Percentiles rank a stretch among this genome's conserved stretches.
These are phyloP conservation scores for Fusarium sp. DNA, from an alignment of 2,329 filamentous ascomycete genomes.

Conservation along the genomic window DNA sequence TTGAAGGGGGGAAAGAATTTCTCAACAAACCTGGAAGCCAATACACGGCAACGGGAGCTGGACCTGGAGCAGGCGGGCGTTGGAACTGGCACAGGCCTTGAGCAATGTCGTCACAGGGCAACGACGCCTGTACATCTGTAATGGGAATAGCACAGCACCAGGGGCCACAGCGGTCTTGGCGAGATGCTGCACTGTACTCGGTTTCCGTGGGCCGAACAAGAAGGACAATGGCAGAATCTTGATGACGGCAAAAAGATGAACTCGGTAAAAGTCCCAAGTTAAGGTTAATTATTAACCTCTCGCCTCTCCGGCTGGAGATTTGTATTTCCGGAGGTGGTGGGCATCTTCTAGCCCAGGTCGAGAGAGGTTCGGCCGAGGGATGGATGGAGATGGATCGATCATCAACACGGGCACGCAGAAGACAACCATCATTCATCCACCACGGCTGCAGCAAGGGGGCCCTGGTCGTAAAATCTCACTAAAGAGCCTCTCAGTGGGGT, in stretches of 20 bases:
- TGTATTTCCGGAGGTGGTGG: slow-evolving; percentile 13
- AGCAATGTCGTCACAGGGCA: slow-evolving; percentile 44
- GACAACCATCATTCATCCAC: background rate
- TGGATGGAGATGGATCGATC: slow-evolving; percentile 8
- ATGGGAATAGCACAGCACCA: slow-evolving; percentile 35
- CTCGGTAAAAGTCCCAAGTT: background rate
- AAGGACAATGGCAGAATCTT: background rate
- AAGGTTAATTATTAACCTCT: slow-evolving; percentile 25
- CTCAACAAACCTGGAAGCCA: slow-evolving; percentile 10
- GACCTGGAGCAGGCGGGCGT: background rate
- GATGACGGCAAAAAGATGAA: background rate
- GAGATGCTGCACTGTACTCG: background rate
- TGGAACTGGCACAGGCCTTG: slow-evolving; percentile 41
- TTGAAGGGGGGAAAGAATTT: slow-evolving; percentile 16
- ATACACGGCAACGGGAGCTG: too few species aligned
- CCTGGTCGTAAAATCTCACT: slow-evolving; percentile 32
- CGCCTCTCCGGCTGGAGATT: slow-evolving; percentile 27
- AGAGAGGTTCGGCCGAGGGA: background rate
- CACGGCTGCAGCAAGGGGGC: slow-evolving; percentile 13
- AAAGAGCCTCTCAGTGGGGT: slow-evolving; percentile 37
- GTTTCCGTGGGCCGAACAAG: background rate
- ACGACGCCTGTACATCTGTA: slow-evolving; percentile 20
- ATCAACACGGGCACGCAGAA: slow-evolving; percentile 5
- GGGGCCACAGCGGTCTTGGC: slow-evolving; percentile 38
- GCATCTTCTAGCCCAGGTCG: slow-evolving; percentile 17